Base-by-base conservation (phyloP, 306 rosid genomes). In the Trifolium repens region DNA sequence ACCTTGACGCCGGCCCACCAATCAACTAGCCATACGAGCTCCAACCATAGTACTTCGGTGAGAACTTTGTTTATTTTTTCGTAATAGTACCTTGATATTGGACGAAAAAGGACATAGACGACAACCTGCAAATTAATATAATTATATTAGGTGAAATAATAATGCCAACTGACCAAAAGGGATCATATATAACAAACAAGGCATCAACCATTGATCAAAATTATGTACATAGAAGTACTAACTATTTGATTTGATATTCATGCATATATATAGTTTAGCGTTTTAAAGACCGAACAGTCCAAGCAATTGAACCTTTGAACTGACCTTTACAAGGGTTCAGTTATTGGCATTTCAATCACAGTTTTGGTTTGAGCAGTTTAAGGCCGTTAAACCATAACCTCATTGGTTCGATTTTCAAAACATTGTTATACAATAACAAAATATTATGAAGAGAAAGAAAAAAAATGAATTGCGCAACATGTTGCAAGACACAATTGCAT, bases 1-100 rank as follows among this genome's bases (percentile, higher is more conserved):
- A 89, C 98, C 98, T 90, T 87, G 80, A 86, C 72, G 19, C 86
- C 88, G n/a, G 91, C 94, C 97, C 97, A 90, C 98, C 98, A 94
- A 85, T 94, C 96, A 78, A 91, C 66, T 30, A 94, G 91, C 89
- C 96, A 94, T 78, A 91, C 71, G 79, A 90, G 91, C 78, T 94
- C 89, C 75, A 94, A 78, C 98, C 98, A 91, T 53, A 94, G 79
- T 71, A 83, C 72, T 83, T 94, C 96, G 17, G 89, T 88, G 59
- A 91, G 84, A 69, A 82, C 76, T 89, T 86, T 89, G 85, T 94
- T 91, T 75, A 87, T 71, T 83, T 70, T 94, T 80, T 90, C 84
- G 72, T 83, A 85, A 58, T 49, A 43, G 16, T 42, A 77, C 81
- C 81, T 91, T 66, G 98, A 87, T 19, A 91, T 1, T n/a, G 98